A percentile compares a stretch with the other conserved stretches of the same genome.
These are phyloP conservation scores for Perilla frutescens DNA, from an alignment of 257 asterid species.

Conservation along the genomic window DNA sequence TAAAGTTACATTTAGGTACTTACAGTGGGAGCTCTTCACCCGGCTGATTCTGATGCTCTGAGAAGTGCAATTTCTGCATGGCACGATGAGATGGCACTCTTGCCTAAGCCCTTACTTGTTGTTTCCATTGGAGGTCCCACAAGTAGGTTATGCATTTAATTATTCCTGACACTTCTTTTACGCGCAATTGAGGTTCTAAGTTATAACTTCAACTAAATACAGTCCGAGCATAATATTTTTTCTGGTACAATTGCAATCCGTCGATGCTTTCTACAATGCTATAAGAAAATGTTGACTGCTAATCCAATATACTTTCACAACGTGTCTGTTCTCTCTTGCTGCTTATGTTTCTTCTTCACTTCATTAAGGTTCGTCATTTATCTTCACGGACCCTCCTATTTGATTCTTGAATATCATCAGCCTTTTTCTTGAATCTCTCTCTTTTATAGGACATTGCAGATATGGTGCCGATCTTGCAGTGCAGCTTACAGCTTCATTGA, in stretches of 20 bases:
- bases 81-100: conserved; percentile 65
- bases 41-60: conserved; percentile 69
- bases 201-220: background rate
- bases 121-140: conserved; percentile 91
- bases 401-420: background rate
- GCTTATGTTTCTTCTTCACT: conserved; percentile 15
- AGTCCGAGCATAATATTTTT: background rate
- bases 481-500: conserved; percentile 66
- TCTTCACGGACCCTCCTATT: background rate
- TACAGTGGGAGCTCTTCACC: conserved; percentile 90
- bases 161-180: background rate
- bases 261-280: background rate
- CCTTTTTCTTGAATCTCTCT: conserved; percentile 2
- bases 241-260: background rate
- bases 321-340: conserved; percentile 12
- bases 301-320: background rate
- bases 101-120: conserved; percentile 79
- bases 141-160: conserved; percentile 49
- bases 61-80: conserved; percentile 71
- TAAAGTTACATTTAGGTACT: conserved; percentile 61
- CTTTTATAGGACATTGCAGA: conserved; percentile 69
- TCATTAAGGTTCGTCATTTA: background rate
- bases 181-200: background rate
- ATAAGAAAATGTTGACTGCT: background rate
- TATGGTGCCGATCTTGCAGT: conserved; percentile 79